Percentiles rank a stretch among this genome's conserved stretches.
Conservation (phyloP, 805 yeast genomes). For the Spathaspora gorwiae region DNA sequence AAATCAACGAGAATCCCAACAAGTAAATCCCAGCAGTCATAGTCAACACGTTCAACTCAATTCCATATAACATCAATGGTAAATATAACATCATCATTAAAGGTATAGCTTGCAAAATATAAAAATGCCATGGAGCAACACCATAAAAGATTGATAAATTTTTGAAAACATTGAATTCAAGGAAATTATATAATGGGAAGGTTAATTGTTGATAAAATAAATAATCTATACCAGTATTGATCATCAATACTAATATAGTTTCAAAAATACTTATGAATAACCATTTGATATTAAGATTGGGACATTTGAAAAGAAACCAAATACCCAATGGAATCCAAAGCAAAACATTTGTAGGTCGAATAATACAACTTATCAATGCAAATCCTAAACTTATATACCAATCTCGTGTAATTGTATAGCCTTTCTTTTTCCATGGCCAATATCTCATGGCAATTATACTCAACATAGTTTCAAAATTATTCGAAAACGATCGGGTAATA, state of each 20-base stretch:
- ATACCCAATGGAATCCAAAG: slow-evolving; percentile 69
- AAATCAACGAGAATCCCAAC: slow-evolving; percentile 55
- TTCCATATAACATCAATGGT: slow-evolving; percentile 48
- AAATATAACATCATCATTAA: slow-evolving; percentile 60
- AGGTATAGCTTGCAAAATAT: slow-evolving; percentile 79
- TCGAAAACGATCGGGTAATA: slow-evolving; percentile 79
- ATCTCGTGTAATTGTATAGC: slow-evolving; percentile 6
- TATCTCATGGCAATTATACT: slow-evolving; percentile 61
- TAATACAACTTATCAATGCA: slow-evolving; percentile 48
- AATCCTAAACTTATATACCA: slow-evolving; percentile 10
- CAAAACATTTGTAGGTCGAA: slow-evolving; percentile 80
- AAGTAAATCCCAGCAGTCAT: slow-evolving; percentile 35
- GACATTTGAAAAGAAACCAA: slow-evolving; percentile 10
- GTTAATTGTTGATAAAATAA: slow-evolving; percentile 52
- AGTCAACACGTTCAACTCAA: not conserved
- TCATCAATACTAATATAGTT: slow-evolving; percentile 21
- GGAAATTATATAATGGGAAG: slow-evolving; percentile 64
- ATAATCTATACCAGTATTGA: slow-evolving; percentile 50
- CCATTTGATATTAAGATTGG: slow-evolving; percentile 9
- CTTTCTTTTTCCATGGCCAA: slow-evolving; percentile 60
- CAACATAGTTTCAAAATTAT: slow-evolving; percentile 70
- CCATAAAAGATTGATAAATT: slow-evolving; percentile 84
- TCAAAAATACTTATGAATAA: slow-evolving; percentile 17
- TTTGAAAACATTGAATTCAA: slow-evolving; percentile 72
- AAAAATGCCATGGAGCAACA: slow-evolving; percentile 77